Percentiles rank a stretch among this genome's conserved stretches.
Evolutionary conservation across 2,329 filamentous ascomycete species (phyloP).

Genomic region (Biscogniauxia mediterranea): DNA sequence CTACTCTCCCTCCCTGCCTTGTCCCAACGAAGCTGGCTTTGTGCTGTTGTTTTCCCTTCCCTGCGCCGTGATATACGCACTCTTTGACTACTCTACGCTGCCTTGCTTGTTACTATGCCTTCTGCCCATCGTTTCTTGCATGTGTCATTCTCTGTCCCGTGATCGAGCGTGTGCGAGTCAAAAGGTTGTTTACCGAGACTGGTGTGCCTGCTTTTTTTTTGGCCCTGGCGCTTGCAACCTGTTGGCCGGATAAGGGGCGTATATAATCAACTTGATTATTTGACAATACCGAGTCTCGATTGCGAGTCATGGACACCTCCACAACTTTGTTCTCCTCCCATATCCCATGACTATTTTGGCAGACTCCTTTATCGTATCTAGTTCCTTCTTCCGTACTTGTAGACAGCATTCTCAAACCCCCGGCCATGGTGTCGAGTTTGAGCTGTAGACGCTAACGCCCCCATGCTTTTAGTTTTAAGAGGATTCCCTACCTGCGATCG

Average conservation of each 20-base stretch:
- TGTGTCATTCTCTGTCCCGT: slow-evolving; percentile 1
- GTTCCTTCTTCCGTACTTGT: not conserved
- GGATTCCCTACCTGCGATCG: too few species aligned
- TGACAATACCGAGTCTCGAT: too few species aligned
- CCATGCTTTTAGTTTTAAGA: too few species aligned
- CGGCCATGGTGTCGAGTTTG: slow-evolving; percentile 14
- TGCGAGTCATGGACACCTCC: not conserved
- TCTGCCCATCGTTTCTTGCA: not conserved
- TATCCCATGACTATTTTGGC: slow-evolving; percentile 17
- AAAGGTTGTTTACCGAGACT: too few species aligned
- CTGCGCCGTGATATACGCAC: not conserved
- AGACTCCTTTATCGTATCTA: slow-evolving; percentile 8
- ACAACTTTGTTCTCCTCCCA: slow-evolving; percentile 1
- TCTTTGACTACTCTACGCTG: not conserved
- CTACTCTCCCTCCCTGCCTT: slow-evolving; percentile 2
- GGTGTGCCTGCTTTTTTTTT: too few species aligned
- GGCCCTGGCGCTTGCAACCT: too few species aligned
- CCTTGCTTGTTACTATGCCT: not conserved
- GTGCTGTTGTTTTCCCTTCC: slow-evolving; percentile 4
- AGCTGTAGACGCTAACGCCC: slow-evolving; percentile 1
- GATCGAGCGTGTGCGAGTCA: not conserved
- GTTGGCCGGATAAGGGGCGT: too few species aligned
- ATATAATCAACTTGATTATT: too few species aligned
- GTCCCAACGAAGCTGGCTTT: slow-evolving; percentile 8
- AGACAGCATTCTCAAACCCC: slow-evolving; percentile 13